phyloP scores from a whole-genome alignment of 352 stramenopile species.

The Stramenopiles sp. region DNA sequence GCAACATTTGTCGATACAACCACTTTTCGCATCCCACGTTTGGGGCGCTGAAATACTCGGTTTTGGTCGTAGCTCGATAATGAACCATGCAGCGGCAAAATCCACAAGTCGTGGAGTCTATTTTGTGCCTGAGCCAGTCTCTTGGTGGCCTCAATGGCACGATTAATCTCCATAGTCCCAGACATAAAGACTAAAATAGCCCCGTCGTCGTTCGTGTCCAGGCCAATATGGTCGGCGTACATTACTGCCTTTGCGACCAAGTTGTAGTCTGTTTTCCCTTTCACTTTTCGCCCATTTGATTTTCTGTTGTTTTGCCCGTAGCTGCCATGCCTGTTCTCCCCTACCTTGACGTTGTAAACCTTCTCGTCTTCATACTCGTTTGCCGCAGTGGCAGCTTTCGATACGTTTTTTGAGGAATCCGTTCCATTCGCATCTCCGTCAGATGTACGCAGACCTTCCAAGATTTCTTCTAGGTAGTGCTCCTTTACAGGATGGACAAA shows the following conservation, averaged over 20 bases:
- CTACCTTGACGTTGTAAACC: too few relatives aligned
- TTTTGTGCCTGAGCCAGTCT: constrained; percentile 14
- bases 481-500: constrained; percentile 86
- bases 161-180: constrained; percentile 73
- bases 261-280: neutral
- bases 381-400: too few relatives aligned
- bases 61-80: constrained; percentile 76
- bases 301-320: constrained; percentile 33
- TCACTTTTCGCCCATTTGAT: constrained; percentile 28
- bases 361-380: too few relatives aligned
- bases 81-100: constrained; percentile 75
- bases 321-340: constrained; percentile 47
- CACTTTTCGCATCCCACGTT: constrained; percentile 48
- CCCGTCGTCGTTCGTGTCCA: constrained; percentile 27
- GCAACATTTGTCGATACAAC: constrained; percentile 91
- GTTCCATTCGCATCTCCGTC: too few relatives aligned
- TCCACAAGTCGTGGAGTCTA: constrained; percentile 28
- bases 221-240: neutral
- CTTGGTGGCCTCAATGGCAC: neutral
- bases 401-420: too few relatives aligned
- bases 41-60: constrained; percentile 57
- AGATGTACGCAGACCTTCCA: constrained; percentile 47
- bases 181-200: constrained; percentile 87
- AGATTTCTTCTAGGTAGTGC: constrained; percentile 79
- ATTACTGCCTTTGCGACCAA: constrained; percentile 7